Evolutionary conservation across 257 asterid genomes (phyloP).

Genomic region (Solanum etuberosum): DNA sequence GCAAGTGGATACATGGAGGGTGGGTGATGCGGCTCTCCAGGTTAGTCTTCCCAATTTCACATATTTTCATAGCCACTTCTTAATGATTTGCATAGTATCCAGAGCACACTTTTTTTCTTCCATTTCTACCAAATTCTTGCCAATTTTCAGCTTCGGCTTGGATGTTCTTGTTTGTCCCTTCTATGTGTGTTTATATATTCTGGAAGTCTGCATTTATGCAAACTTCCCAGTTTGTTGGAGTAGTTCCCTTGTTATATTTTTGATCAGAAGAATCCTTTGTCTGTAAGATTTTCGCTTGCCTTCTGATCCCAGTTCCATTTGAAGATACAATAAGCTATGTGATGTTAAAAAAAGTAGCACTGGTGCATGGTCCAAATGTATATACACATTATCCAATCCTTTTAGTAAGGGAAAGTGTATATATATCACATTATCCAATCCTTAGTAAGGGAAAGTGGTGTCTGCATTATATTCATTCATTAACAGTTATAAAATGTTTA

Average conservation of each 20-base stretch:
- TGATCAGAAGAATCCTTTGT: neutral
- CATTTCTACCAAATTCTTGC: neutral
- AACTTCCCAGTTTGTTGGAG: neutral
- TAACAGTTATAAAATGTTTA: neutral
- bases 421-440: neutral
- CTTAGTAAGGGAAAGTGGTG: neutral
- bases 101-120: neutral
- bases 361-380: neutral
- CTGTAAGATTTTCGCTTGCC: neutral
- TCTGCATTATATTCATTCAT: neutral
- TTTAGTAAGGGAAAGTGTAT: neutral
- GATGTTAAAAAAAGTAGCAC: neutral
- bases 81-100: neutral
- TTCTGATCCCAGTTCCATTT: neutral
- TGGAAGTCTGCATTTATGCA: neutral
- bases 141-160: neutral
- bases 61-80: neutral
- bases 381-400: neutral
- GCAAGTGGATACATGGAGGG: constrained; percentile 94
- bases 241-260: neutral
- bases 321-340: neutral
- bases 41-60: constrained; percentile 23
- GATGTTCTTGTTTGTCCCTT: neutral
- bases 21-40: constrained; percentile 93
- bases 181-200: neutral